Evolutionary conservation across 331 rosid genomes (phyloP).

Genomic region (Telfairia occidentalis): DNA sequence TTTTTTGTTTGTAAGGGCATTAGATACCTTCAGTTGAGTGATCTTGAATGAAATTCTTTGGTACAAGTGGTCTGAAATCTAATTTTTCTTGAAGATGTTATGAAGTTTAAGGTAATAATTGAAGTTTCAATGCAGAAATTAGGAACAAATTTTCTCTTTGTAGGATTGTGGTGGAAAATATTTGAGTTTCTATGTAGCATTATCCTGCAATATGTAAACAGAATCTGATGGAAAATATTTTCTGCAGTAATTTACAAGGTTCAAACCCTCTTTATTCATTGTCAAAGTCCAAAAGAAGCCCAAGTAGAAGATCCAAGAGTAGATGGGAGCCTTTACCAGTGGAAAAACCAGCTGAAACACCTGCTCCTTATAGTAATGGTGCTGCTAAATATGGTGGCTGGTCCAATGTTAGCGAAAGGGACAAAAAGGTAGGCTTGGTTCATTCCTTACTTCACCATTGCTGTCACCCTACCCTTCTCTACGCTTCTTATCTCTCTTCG

Average conservation of each 20-base stretch:
- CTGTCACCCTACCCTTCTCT: neutral
- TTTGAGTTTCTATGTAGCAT: neutral
- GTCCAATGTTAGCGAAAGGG: constrained; percentile 39
- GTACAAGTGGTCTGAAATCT: neutral
- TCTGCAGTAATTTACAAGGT: constrained; percentile 38
- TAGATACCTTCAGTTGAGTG: neutral
- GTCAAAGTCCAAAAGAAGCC: constrained; percentile 67
- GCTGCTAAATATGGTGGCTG: constrained; percentile 47
- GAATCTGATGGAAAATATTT: neutral
- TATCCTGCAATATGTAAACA: neutral
- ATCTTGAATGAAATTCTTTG: neutral
- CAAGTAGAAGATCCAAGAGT: constrained; percentile 66
- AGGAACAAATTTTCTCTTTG: neutral
- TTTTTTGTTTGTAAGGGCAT: neutral
- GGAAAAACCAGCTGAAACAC: constrained; percentile 50
- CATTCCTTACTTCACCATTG: neutral
- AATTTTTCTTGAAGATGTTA: neutral
- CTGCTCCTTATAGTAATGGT: constrained; percentile 27
- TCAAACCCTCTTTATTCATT: constrained; percentile 30
- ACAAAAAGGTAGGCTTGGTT: constrained; percentile 49
- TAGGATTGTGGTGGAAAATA: neutral
- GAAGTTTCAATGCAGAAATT: neutral
- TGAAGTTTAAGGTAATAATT: neutral
- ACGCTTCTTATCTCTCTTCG: neutral
- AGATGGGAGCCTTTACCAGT: constrained; percentile 96